Base-by-base conservation (phyloP, 805 yeast species). In the Kodamaea kaohsiungensis region DNA sequence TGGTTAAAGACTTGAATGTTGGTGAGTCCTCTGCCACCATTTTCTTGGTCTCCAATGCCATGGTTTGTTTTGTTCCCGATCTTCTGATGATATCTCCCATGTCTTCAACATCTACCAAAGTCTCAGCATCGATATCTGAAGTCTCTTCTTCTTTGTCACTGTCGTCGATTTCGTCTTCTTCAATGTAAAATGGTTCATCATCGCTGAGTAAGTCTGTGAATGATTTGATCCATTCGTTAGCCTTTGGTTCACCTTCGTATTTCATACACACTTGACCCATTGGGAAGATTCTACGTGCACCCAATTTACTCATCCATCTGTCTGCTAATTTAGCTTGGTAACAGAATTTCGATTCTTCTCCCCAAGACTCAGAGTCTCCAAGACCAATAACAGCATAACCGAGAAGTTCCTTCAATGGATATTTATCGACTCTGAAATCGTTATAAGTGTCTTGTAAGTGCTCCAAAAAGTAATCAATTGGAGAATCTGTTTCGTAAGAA, bases 1-100 rank as follows among this genome's bases (percentile, higher is more conserved):
- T 91, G 0, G 97, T 92, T 52, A 91, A 76, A 7, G 95, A 86
- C 57, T 88, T 89, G 69, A 76, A 91, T 0, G 98, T 91, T 25
- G 97, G 97, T 0, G 96, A 89, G 59, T 88, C 86, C 60, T 87
- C 82, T 2, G 96, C 90, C 46, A 91, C 96, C 98, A 91, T 91
- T 68, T 89, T 84, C 66, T 91, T 91, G 13, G 68, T 59, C 45
- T 67, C 64, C 15, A 37, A 19, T 13, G 49, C 17, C 27, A 47
- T 37, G 38, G 17, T 38, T 0, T 53, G 61, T 9, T 55, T 59
- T 0, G 65, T 63, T 9, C 66, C 70, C 13, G 69, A 63, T 73
- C 65, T 72, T 59, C 70, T 72, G 52, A 84, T 82, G 12, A 83
- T 73, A 51, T 78, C 76, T 13, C 96, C 96, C 83, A 91, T 84